Evolutionary conservation across 139 green algal genomes (phyloP).

Genomic region (Astrephomene gubernaculifera): DNA sequence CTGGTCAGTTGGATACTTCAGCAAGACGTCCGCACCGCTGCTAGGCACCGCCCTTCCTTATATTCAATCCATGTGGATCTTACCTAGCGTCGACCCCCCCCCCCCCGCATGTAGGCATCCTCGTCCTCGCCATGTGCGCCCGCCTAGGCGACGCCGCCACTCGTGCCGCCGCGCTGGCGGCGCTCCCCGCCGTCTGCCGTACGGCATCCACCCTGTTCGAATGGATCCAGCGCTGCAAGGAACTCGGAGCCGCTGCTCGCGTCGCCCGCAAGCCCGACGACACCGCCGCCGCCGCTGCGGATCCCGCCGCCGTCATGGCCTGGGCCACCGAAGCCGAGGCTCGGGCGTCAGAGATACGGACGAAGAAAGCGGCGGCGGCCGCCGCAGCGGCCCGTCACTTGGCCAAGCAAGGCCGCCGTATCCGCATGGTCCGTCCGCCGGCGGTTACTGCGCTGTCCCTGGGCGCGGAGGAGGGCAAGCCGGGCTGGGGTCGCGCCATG

Average conservation of each 20-base stretch:
- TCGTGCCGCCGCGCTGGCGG: constrained; percentile 15
- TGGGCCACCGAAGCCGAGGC: no score
- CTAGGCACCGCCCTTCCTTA: no score
- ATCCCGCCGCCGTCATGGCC: neutral
- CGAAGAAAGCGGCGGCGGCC: neutral
- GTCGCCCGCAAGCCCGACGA: neutral
- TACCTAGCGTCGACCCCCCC: neutral
- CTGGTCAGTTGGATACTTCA: no score
- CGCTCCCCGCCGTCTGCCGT: constrained; percentile 40
- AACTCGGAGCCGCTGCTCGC: constrained; percentile 4
- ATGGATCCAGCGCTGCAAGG: constrained; percentile 38
- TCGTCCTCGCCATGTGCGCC: constrained; percentile 36
- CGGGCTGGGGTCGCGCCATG: constrained; percentile 32
- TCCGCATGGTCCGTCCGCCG: no score
- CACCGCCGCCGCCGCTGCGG: neutral
- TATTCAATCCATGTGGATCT: no score
- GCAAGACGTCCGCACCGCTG: no score
- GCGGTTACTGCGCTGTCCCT: no score
- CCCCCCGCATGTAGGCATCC: neutral
- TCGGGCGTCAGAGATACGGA: no score
- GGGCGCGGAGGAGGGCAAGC: no score
- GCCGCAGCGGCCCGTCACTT: neutral
- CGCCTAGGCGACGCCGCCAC: constrained; percentile 22
- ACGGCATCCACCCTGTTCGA: constrained; percentile 45
- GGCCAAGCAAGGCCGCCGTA: no score